Evolutionary conservation across 2,329 filamentous ascomycete genomes (phyloP).

Genomic region (Trichoderma koningiopsis): DNA sequence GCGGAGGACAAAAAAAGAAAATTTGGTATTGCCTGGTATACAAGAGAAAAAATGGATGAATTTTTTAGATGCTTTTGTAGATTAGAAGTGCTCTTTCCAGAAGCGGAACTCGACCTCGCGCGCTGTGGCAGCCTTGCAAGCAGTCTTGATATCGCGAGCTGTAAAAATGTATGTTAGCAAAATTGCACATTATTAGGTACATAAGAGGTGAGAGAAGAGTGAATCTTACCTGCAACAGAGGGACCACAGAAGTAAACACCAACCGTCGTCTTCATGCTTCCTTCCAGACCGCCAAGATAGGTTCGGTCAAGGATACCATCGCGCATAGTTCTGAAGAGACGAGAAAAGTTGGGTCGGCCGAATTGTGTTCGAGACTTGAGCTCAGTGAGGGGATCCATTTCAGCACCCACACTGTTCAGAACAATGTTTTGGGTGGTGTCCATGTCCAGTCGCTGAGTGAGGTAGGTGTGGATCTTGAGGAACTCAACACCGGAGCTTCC

Average conservation of each 20-base stretch:
- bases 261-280: constrained; percentile 76
- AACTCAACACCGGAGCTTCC: constrained; percentile 77
- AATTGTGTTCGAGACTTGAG: constrained; percentile 90
- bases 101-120: constrained; percentile 91
- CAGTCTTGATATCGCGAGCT: constrained; percentile 82
- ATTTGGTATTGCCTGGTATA: constrained; percentile 22
- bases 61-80: neutral
- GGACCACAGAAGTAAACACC: constrained; percentile 98
- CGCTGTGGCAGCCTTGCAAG: constrained; percentile 71
- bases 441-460: constrained; percentile 88
- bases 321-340: constrained; percentile 80
- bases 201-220: neutral
- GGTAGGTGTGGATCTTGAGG: constrained; percentile 95
- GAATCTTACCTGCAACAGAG: constrained; percentile 62
- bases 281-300: constrained; percentile 81
- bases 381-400: constrained; percentile 88
- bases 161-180: constrained; percentile 39
- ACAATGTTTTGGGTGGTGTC: constrained; percentile 97
- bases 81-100: constrained; percentile 93
- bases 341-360: constrained; percentile 84
- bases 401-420: constrained; percentile 87
- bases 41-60: neutral
- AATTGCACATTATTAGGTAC: neutral
- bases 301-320: constrained; percentile 82
- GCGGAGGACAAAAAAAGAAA: constrained; percentile 11